These are phyloP conservation scores for Austropuccinia psidii DNA, from an alignment of 1,284 basidiomycete species.

Conservation along the genomic window DNA sequence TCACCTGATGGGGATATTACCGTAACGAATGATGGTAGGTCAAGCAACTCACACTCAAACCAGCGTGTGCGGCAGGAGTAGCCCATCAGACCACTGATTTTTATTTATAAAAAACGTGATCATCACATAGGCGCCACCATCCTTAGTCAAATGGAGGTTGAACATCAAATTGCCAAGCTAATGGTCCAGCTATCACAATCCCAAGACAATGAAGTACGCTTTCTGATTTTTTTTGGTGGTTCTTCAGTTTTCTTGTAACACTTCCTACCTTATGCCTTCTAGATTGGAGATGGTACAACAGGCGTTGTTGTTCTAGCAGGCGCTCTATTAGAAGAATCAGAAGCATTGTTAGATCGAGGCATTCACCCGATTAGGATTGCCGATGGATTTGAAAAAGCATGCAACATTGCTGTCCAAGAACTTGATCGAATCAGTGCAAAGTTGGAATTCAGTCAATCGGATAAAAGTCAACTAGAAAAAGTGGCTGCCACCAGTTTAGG, in stretches of 20 bases:
- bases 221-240: not conserved
- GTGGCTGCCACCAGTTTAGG: slow-evolving; percentile 93
- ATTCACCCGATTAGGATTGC: slow-evolving; percentile 98
- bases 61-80: not conserved
- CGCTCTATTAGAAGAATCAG: slow-evolving; percentile 78
- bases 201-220: slow-evolving; percentile 75
- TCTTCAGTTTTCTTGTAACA: not conserved
- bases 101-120: slow-evolving; percentile 51
- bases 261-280: not conserved
- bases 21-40: slow-evolving; percentile 84
- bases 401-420: slow-evolving; percentile 76
- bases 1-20: slow-evolving; percentile 98
- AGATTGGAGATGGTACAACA: slow-evolving; percentile 95
- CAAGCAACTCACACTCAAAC: no score
- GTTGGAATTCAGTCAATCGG: slow-evolving; percentile 71
- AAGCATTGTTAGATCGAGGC: slow-evolving; percentile 82
- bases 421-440: slow-evolving; percentile 87
- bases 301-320: slow-evolving; percentile 99
- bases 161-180: slow-evolving; percentile 96
- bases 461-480: slow-evolving; percentile 81
- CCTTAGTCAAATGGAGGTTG: slow-evolving; percentile 59
- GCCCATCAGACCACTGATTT: no score
- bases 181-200: slow-evolving; percentile 93
- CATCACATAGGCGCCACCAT: slow-evolving; percentile 40
- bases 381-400: slow-evolving; percentile 94